Evolutionary conservation across 2,329 filamentous ascomycete genomes (phyloP), one percentile per base, ranked within the genome.

Genomic region (Diplodia scrobiculata): DNA sequence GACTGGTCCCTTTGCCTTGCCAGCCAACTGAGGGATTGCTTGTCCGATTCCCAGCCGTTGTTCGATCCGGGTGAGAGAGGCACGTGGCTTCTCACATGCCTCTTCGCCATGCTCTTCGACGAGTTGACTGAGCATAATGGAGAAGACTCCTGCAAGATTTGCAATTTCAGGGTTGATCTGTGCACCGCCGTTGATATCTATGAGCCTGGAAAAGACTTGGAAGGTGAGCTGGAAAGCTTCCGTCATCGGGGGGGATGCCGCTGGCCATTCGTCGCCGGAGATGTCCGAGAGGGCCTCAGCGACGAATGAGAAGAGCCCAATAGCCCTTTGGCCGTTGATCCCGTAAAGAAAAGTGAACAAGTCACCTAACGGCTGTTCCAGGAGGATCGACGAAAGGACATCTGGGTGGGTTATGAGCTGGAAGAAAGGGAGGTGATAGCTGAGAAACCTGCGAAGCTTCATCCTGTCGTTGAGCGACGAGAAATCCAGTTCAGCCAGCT

Each of bases 261-360:
- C 21, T 21, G 21, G 21, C 21, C 21, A 21, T 21, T 1, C 1
- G 21, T 21, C 21, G 21, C 21, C 21, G 21, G 21, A 21, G 21
- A 21, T 21, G 21, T 21, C 21, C 21, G 21, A 21, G 21, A 21
- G 21, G 21, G 21, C 21, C 21, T 21, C 21, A 21, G 21, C 21
- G 21, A 21, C 21, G 21, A 21, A 21, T 21, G 21, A 21, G 21
- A 78, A 74, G 68, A 78, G 77, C 9, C 70, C 66, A 38, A 78
- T 63, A 9, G 71, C 76, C 41, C 72, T 68, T 1, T 67, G 70
- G 13, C 75, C 75, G 55, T 73, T 72, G 14, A 68, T 70, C 10
- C 76, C 75, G 54, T 72, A 69, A 29, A 79, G 71, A 67, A 75
- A 77, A 11, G 73, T 77, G 67, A 78, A 78, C 5, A 79, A 51